Evolutionary conservation across 2,329 filamentous ascomycete genomes (phyloP), one percentile per base, ranked within the genome.

Genomic region (Colletotrichum euphorbiae): DNA sequence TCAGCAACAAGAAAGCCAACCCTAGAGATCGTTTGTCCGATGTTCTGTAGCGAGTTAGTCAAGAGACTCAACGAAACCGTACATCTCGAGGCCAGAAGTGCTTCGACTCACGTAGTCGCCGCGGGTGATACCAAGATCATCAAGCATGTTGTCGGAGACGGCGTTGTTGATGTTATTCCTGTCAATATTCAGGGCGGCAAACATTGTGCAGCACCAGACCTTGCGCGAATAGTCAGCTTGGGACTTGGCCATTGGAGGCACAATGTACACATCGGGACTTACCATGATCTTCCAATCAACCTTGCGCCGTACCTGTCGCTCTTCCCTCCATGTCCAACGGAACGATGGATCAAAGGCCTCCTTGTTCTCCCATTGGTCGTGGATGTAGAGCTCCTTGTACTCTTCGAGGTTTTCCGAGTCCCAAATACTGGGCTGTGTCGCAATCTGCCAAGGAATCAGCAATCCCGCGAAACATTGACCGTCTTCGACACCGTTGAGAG

Each of bases 1-100:
- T 90, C 88, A 0, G 88, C 86, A 6, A 82, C 76, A 1, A 89
- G 77, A 69, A 89, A 89, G 0, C 81, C 81, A 3, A 87, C 74
- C 1, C 82, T 79, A 70, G 87, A 88, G 43, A 89, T 80, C 0
- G 84, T 86, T 73, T 88, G 80, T 17, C 87, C 87, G 15, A 83
- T 76, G 72, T 88, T 89, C 74, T 84, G 2, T 0, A 3, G 70
- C 55, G 46, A 54, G 56, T 52, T 13, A 21, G 42, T 15, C 13
- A 36, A 38, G 50, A n/a, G 6, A 7, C 28, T 2, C 7, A 19
- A 6, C 28, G 2, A 3, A n/a, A 45, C 12, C 12, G 6, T 9
- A 31, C n/a, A 15, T 4, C 15, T 51, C 4, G 6, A n/a, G 2
- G 28, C 28, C 7, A 28, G 28, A 28, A 28, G 28, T 28, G 28